Evolutionary conservation across 345 rosid genomes (phyloP), one percentile per base, ranked within the genome.

Genomic region (Aethionema arabicum): DNA sequence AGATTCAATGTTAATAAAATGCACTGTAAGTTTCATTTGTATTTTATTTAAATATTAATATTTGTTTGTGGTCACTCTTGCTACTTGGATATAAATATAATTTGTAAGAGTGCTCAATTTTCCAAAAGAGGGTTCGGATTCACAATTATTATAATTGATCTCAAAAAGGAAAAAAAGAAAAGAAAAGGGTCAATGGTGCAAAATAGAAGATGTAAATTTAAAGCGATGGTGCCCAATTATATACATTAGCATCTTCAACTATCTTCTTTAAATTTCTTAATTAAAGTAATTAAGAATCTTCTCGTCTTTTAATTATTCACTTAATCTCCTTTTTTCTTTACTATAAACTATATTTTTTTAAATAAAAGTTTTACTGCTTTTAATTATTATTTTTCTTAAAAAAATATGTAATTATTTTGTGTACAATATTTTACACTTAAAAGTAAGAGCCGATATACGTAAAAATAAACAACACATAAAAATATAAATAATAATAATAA

Each of bases 241-340:
- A 59, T 68, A 50, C 60, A 68, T 21, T 21, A 59, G 45, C 66
- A 41, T 51, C 32, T 68, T 59, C 72, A 59, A 51, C 38, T 59
- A 42, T 41, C 11, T n/a, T 14, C 27, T 21, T 21, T 21, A 21
- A 21, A 39, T 32, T 53, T 43, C 0, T 43, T 43, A 50, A 68
- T 35, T 42, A 41, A 8, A 4, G 32, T 15, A 1, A 42, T 32
- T 11, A 45, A 41, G 60, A 50, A 59, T 68, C 39, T 51, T 59
- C 7, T 51, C 46, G 13, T 49, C 13, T 10, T 68, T 59, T 59
- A 52, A 35, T 51, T 51, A 32, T 59, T 59, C 6, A 58, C 27
- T 10, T 14, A 16, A 11, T 30, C n/a, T 56, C 11, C 8, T 31
- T 21, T 31, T 21, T 49, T 66, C 38, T 67, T 47, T 42, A 39